Percentiles rank a stretch among this genome's conserved stretches.
Evolutionary conservation across 2,329 filamentous ascomycete genomes (phyloP).

Genomic region (Alternaria consortialis): DNA sequence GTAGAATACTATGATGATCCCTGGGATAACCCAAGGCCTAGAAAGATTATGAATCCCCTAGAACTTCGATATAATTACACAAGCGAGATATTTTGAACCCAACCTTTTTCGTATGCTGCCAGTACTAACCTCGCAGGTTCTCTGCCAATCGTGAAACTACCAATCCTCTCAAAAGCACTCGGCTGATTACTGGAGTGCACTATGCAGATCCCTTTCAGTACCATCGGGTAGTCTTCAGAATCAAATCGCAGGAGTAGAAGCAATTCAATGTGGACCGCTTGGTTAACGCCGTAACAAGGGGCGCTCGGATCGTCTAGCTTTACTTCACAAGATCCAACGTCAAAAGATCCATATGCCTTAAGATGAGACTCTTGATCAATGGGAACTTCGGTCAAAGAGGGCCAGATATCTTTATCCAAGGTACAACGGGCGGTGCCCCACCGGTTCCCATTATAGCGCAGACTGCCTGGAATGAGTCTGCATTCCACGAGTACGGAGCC

Average conservation of each 20-base stretch:
- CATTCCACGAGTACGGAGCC: neutral
- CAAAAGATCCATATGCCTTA: neutral
- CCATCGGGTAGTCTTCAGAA: neutral
- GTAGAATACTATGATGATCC: no score
- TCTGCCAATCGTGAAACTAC: fast-evolving
- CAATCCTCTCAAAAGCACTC: neutral
- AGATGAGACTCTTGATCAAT: neutral
- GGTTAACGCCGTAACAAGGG: neutral
- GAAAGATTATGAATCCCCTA: no score
- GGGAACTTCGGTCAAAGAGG: neutral
- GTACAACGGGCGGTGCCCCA: no score
- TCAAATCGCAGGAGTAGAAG: neutral
- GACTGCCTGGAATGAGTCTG: neutral
- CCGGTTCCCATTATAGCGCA: neutral
- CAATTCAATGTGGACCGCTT: neutral
- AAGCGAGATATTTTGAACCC: neutral
- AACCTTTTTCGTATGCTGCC: neutral
- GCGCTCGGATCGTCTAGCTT: neutral
- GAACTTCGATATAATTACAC: neutral
- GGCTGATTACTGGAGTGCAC: fast-evolving
- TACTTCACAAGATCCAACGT: neutral
- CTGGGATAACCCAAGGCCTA: neutral
- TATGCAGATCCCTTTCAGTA: neutral
- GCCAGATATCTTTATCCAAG: neutral
- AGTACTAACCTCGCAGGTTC: fast-evolving